Percentiles rank a stretch among this genome's conserved stretches.
Evolutionary conservation across 352 stramenopile species (phyloP).

Genomic region (Halophytophthora batemanensis): DNA sequence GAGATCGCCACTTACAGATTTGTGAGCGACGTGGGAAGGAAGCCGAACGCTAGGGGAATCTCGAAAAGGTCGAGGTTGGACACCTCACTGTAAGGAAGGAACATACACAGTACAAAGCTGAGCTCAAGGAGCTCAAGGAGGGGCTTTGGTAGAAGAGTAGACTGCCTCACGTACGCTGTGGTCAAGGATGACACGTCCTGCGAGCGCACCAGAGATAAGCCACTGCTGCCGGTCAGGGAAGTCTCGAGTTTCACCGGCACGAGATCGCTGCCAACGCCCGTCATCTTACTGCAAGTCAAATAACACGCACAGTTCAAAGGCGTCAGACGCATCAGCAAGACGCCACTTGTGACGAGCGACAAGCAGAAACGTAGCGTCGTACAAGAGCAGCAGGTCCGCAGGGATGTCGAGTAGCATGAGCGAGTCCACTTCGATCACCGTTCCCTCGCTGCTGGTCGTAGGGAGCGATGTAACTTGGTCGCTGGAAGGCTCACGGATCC

Average conservation of each 20-base stretch:
- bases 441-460: conserved; percentile 5
- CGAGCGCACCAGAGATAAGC: conserved; percentile 21
- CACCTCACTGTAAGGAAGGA: conserved; percentile 20
- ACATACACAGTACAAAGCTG: background rate
- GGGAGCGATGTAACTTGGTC: conserved; percentile 13
- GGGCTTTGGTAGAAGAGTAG: background rate
- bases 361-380: background rate
- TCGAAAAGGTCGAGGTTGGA: conserved; percentile 31
- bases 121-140: background rate
- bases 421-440: conserved; percentile 19
- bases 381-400: conserved; percentile 20
- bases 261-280: conserved; percentile 13
- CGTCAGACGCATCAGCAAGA: background rate
- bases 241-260: conserved; percentile 24
- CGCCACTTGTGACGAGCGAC: background rate
- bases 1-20: conserved; percentile 20
- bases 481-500: conserved; percentile 16
- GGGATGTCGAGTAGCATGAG: conserved; percentile 30
- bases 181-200: conserved; percentile 15
- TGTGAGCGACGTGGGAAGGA: conserved; percentile 29
- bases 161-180: conserved; percentile 20
- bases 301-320: background rate
- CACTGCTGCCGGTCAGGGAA: conserved; percentile 15
- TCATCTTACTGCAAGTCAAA: conserved; percentile 19
- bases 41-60: conserved; percentile 20